Conservation (phyloP, 2,329 filamentous ascomycete species). For the Cladosporium sp. region DNA sequence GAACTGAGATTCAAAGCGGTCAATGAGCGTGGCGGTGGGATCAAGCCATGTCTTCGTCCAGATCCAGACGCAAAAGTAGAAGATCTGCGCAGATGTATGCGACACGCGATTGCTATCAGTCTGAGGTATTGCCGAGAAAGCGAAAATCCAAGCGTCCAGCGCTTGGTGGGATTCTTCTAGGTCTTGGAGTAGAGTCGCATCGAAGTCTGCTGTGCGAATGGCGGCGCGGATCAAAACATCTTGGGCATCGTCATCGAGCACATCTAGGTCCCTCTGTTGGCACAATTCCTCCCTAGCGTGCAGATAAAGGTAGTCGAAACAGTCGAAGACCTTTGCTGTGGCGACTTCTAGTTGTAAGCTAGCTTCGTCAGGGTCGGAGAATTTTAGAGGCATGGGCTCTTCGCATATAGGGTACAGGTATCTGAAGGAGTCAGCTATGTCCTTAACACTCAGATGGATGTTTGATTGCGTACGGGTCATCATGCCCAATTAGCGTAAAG, state of each 20-base stretch:
- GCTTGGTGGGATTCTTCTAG: neutral
- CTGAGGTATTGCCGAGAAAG: neutral
- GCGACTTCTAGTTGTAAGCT: neutral
- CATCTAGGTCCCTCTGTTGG: neutral
- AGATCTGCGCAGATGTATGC: neutral
- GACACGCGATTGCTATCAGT: neutral
- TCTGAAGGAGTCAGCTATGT: conserved; percentile 5
- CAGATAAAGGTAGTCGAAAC: neutral
- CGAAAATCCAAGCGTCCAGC: neutral
- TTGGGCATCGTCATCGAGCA: neutral
- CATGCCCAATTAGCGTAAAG: neutral
- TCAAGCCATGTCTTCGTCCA: conserved; percentile 10
- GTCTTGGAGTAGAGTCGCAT: neutral
- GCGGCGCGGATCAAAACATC: neutral
- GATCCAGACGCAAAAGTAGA: conserved; percentile 13
- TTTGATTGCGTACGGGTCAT: neutral
- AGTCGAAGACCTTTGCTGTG: neutral
- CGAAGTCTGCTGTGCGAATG: neutral
- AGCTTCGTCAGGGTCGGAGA: neutral
- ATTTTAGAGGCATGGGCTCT: conserved; percentile 4
- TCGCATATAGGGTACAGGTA: conserved; percentile 8
- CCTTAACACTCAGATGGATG: neutral
- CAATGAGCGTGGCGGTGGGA: conserved; percentile 2
- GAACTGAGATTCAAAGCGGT: conserved; percentile 13
- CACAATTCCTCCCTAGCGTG: neutral